Base-by-base conservation (phyloP, 1,284 basidiomycete genomes). In the Ceratobasidium sp. region DNA sequence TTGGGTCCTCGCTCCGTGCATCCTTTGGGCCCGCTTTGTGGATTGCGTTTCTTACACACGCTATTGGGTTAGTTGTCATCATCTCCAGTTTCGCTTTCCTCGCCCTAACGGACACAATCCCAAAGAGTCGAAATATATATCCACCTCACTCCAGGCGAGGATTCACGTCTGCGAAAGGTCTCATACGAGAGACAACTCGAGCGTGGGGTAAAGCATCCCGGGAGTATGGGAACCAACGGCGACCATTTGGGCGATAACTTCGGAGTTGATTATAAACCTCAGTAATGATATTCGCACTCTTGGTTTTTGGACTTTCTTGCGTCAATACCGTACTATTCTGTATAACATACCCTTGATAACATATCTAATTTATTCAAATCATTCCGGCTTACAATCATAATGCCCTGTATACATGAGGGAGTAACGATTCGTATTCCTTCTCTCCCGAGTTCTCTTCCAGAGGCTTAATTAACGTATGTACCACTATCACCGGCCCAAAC, bases 401-500 rank as follows among this genome's bases (percentile, higher is more conserved):
- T n/a, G n/a, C n/a, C n/a, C n/a, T n/a, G n/a, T n/a, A n/a, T n/a
- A n/a, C n/a, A n/a, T n/a, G n/a, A n/a, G 52, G 52, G 6, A 32
- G 12, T 28, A 26, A 53, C 32, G 14, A n/a, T 12, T 4, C 52
- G n/a, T 16, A 53, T 14, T 34, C 52, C 30, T 53, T 32, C 3
- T 16, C 6, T n/a, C 12, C 52, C 8, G 32, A 32, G 12, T 41
- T 53, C 36, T 53, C 55, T 57, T 72, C 45, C 23, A 77, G 52
- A 16, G n/a, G 18, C 41, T 57, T 53, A 3, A 69, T 64, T 1
- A 75, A 71, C 14, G 41, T 14, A 41, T 72, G 67, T 18, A 77
- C 58, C 4, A 74, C 76, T 18, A 23, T 52, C 10, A 76, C 77
- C 10, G 77, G 21, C 75, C 62, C 52, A 71, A 72, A 36, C 57